Percentiles rank a stretch among this genome's conserved stretches.
These are phyloP conservation scores for Murraya koenigii DNA, from an alignment of 345 rosid genomes.

Conservation along the genomic window DNA sequence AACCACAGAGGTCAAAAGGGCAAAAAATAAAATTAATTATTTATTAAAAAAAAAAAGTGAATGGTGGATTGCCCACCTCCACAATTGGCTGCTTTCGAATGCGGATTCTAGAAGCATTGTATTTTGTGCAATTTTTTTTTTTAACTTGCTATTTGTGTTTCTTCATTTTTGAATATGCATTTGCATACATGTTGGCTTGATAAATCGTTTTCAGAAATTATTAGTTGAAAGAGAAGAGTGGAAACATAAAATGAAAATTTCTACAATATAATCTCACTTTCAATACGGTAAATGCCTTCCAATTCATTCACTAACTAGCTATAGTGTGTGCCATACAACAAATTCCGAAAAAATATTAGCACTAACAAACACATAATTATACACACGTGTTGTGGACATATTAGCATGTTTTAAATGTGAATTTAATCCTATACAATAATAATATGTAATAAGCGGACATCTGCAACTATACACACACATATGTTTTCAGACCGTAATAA, in stretches of 20 bases:
- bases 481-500: too few relatives aligned
- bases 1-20: background rate
- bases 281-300: background rate
- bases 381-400: too few relatives aligned
- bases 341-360: too few relatives aligned
- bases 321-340: too few relatives aligned
- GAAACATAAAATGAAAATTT: background rate
- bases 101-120: slow-evolving; percentile 10
- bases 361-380: too few relatives aligned
- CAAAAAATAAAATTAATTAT: too few relatives aligned
- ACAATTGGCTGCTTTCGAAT: background rate
- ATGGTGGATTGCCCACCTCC: slow-evolving; percentile 1
- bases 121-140: background rate
- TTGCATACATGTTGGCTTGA: slow-evolving; percentile 9
- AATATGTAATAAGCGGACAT: too few relatives aligned
- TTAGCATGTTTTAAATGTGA: too few relatives aligned
- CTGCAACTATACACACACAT: too few relatives aligned
- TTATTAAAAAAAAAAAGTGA: background rate
- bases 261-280: background rate
- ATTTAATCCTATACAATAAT: too few relatives aligned
- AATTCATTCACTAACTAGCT: too few relatives aligned
- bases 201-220: slow-evolving; percentile 13
- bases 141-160: background rate
- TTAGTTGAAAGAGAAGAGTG: background rate
- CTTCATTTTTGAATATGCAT: background rate